Conservation (phyloP, 1,284 basidiomycete species). For the Tilletia walkeri region DNA sequence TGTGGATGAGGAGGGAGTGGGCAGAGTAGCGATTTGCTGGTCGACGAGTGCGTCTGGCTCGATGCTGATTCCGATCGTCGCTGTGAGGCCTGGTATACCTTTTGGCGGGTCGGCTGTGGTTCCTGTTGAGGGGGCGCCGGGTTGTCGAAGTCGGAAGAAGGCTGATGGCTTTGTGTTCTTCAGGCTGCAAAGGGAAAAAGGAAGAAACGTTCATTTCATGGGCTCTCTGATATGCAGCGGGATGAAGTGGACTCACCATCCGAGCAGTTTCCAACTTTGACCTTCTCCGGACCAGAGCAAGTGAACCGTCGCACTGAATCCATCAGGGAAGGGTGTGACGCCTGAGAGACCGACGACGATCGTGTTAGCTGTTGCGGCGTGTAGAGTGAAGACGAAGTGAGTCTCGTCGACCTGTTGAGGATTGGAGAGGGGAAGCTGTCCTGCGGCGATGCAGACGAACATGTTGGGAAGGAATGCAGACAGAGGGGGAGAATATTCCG, state of each 20-base stretch:
- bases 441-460: conserved; percentile 53
- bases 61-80: conserved; percentile 48
- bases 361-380: conserved; percentile 43
- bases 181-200: conserved; percentile 26
- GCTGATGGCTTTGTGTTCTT: conserved; percentile 51
- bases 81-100: conserved; percentile 23
- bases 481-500: too few species aligned
- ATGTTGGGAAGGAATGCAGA: conserved; percentile 22
- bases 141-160: conserved; percentile 42
- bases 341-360: conserved; percentile 54
- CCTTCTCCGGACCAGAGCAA: conserved; percentile 40
- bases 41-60: conserved; percentile 45
- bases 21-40: conserved; percentile 21
- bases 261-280: conserved; percentile 43
- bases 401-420: conserved; percentile 52
- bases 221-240: too few species aligned
- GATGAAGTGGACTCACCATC: conserved; percentile 29
- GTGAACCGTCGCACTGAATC: conserved; percentile 50
- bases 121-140: conserved; percentile 18
- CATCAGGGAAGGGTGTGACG: conserved; percentile 46
- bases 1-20: conserved; percentile 15
- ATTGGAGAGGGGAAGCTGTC: conserved; percentile 43
- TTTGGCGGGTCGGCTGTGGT: conserved; percentile 1
- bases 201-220: neutral
- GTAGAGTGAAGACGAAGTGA: conserved; percentile 48